These are phyloP conservation scores for Chlamydomonas urium DNA, from an alignment of 139 green algal genomes.

Conservation along the genomic window DNA sequence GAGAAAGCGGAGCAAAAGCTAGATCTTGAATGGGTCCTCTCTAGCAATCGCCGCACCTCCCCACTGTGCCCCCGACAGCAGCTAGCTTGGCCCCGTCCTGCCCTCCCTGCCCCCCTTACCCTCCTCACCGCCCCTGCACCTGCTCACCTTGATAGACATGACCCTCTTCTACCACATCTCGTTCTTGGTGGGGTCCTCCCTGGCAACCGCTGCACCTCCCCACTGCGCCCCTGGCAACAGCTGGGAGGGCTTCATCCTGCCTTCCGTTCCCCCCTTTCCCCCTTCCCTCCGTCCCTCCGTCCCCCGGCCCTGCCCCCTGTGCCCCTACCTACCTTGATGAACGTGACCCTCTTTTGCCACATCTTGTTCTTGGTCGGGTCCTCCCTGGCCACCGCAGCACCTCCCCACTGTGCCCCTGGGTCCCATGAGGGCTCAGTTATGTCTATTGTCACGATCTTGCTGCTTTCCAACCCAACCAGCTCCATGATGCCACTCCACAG, in stretches of 20 bases:
- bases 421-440: constrained; percentile 16
- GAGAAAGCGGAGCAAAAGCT: too few relatives aligned
- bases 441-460: constrained; percentile 32
- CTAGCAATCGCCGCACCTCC: too few relatives aligned
- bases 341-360: constrained; percentile 39
- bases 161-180: constrained; percentile 38
- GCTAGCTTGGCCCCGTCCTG: too few relatives aligned
- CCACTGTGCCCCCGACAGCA: too few relatives aligned
- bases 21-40: too few relatives aligned
- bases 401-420: background rate
- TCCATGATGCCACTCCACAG: constrained; percentile 40
- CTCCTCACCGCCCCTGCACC: background rate
- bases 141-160: constrained; percentile 28
- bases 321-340: constrained; percentile 23
- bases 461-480: constrained; percentile 11
- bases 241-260: too few relatives aligned
- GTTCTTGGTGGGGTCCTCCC: too few relatives aligned
- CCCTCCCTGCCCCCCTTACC: background rate
- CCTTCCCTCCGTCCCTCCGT: background rate
- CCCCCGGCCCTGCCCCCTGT: background rate
- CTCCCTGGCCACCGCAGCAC: background rate
- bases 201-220: too few relatives aligned
- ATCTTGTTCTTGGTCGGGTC: constrained; percentile 33
- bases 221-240: too few relatives aligned
- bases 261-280: background rate